Percentiles rank a stretch among this genome's conserved stretches.
These are phyloP conservation scores for Zea mays DNA, from an alignment of 176 grass and related monocot species.

Conservation along the genomic window Zm-B73-REFERENCE-NAM-5.0 NC_050100.1:167947501-167948000, in stretches of 20 bases:
- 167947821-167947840: slow-evolving; percentile 17
- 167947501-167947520: slow-evolving; percentile 46
- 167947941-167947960: slow-evolving; percentile 18
- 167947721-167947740: not conserved
- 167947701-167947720: not conserved
- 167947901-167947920: slow-evolving; percentile 15
- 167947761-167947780: slow-evolving; percentile 20
- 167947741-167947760: not conserved
- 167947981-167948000: slow-evolving; percentile 42
- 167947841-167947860: slow-evolving; percentile 43
- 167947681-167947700: not conserved
- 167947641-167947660: not conserved
- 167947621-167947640: slow-evolving; percentile 18
- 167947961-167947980: slow-evolving; percentile 22
- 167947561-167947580: slow-evolving; percentile 30
- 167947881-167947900: slow-evolving; percentile 43
- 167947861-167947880: slow-evolving; percentile 22
- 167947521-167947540: slow-evolving; percentile 37
- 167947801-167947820: slow-evolving; percentile 5
- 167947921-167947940: not conserved
- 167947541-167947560: slow-evolving; percentile 41
- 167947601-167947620: not conserved
- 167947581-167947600: slow-evolving; percentile 39
- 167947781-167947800: slow-evolving; percentile 29
- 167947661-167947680: not conserved